Evolutionary conservation across 1,284 basidiomycete genomes (phyloP).

Genomic region (Trichosporon faecale): DNA sequence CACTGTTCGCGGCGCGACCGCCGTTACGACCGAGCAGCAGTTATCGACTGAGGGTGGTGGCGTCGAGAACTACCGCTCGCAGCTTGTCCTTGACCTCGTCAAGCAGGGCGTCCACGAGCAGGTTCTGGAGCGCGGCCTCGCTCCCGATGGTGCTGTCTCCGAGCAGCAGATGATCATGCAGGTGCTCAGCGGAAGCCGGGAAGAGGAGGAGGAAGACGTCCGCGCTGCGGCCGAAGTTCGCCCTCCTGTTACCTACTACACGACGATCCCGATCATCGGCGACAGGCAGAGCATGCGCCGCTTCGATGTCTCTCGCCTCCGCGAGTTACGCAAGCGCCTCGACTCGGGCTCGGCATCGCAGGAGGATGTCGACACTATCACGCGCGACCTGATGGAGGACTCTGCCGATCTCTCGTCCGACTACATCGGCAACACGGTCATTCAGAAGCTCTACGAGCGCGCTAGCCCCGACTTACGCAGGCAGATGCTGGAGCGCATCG

Average conservation of each 20-base stretch:
- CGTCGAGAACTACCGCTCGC: slow-evolving; percentile 90
- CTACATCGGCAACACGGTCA: slow-evolving; percentile 96
- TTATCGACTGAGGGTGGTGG: slow-evolving; percentile 69
- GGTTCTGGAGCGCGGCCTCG: slow-evolving; percentile 49
- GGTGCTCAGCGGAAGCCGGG: slow-evolving; percentile 73
- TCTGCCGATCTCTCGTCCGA: slow-evolving; percentile 58
- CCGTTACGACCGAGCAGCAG: slow-evolving; percentile 85
- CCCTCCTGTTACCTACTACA: slow-evolving; percentile 68
- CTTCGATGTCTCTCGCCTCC: slow-evolving; percentile 89
- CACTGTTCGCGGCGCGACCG: slow-evolving; percentile 68
- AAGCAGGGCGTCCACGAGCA: slow-evolving; percentile 71
- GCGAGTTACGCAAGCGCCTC: slow-evolving; percentile 87
- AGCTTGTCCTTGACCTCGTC: slow-evolving; percentile 84
- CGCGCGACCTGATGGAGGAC: slow-evolving; percentile 80
- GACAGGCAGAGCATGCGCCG: slow-evolving; percentile 72
- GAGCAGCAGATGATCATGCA: slow-evolving; percentile 96
- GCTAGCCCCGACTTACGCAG: slow-evolving; percentile 74
- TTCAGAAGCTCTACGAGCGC: slow-evolving; percentile 95
- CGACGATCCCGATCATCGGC: slow-evolving; percentile 79
- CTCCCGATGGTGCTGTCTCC: slow-evolving; percentile 61
- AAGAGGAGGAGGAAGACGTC: slow-evolving; percentile 76
- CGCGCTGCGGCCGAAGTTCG: slow-evolving; percentile 62
- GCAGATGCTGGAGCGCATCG: slow-evolving; percentile 88
- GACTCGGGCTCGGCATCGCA: slow-evolving; percentile 74
- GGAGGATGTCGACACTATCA: slow-evolving; percentile 88